Evolutionary conservation across 106 monocot species (phyloP), one percentile per base, ranked within the genome.

Genomic region (Narthecium ossifragum): DNA sequence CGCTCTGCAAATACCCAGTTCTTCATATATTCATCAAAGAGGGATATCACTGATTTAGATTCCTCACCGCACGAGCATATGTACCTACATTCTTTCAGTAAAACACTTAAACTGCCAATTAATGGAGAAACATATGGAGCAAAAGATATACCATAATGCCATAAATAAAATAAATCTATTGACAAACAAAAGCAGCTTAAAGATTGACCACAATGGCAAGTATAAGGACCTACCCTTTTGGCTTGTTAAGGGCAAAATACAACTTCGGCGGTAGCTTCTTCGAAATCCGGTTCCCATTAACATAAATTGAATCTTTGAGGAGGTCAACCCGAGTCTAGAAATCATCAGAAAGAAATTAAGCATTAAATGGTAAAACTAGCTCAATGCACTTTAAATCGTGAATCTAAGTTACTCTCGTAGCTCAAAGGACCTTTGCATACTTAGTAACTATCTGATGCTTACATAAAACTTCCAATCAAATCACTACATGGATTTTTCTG

Each of bases 231-330:
- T 24, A 98, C 98, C 91, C 86, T 82, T 91, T 98, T 57, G 98
- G 98, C 67, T 98, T 98, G 78, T 98, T 91, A 51, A 98, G 61
- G n/a, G 87, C 87, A 82, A 98, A 98, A 79, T 98, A 91, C 48
- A 98, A 61, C 55, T 91, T 98, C 28, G 83, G 87, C 51, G 98
- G 91, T 48, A 98, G 53, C 64, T 84, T 96, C 73, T 90, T 90
- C 34, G 96, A 70, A 60, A 89, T 66, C 47, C 85, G 85, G 55
- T 84, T 98, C 14, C 91, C 96, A 69, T 98, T 91, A 43, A 98
- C 90, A 75, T 98, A 98, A 25, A 98, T 88, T 41, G 86, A 81
- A 67, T 98, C 96, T 67, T 73, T 90, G 13, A 77, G 66, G 59
- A 85, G 64, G 60, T 98, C 96, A 24, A 98, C 96, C 41, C 73